Percentiles rank a stretch among this genome's conserved stretches.
Evolutionary conservation across 495 filamentous ascomycete species (phyloP).

Genomic region (Diplogelasinospora grovesii): DNA sequence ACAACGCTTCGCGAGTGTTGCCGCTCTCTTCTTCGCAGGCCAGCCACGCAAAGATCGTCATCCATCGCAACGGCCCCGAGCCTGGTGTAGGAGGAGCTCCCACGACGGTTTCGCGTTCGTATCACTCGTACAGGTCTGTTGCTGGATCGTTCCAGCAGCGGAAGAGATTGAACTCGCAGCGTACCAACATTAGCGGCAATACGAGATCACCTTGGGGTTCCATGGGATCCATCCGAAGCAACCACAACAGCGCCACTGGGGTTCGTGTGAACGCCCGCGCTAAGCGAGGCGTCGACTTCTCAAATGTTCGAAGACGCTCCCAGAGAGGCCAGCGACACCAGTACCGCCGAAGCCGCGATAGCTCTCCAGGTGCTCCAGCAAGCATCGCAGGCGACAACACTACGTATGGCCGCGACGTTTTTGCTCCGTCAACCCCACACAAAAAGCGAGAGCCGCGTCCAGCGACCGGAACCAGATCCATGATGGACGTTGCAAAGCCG

Average conservation of each 20-base stretch:
- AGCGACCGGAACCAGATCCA: conserved; percentile 4
- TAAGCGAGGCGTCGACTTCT: conserved; percentile 79
- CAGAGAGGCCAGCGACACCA: too few species aligned
- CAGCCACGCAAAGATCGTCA: conserved; percentile 54
- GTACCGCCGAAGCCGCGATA: conserved; percentile 6
- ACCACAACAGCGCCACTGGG: conserved; percentile 40
- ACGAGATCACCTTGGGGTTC: conserved; percentile 38
- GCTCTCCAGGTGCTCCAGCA: conserved; percentile 12
- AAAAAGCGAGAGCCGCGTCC: background rate
- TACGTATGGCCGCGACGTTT: conserved; percentile 13
- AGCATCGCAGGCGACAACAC: conserved; percentile 24
- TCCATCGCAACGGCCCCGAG: conserved; percentile 48
- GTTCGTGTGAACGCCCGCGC: conserved; percentile 53
- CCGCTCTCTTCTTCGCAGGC: conserved; percentile 24
- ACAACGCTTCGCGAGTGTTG: conserved; percentile 57
- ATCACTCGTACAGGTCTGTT: conserved; percentile 18
- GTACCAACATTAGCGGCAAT: conserved; percentile 14
- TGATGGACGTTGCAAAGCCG: conserved; percentile 14
- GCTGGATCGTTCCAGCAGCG: conserved; percentile 15
- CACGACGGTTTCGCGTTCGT: conserved; percentile 15
- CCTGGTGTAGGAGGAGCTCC: conserved; percentile 3
- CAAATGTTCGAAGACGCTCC: conserved; percentile 34
- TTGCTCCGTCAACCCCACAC: conserved; percentile 7
- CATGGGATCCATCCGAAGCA: conserved; percentile 54
- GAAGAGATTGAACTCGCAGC: conserved; percentile 13